phyloP scores from a whole-genome alignment of 495 filamentous ascomycete species.

The Podospora pseudocomata region DNA sequence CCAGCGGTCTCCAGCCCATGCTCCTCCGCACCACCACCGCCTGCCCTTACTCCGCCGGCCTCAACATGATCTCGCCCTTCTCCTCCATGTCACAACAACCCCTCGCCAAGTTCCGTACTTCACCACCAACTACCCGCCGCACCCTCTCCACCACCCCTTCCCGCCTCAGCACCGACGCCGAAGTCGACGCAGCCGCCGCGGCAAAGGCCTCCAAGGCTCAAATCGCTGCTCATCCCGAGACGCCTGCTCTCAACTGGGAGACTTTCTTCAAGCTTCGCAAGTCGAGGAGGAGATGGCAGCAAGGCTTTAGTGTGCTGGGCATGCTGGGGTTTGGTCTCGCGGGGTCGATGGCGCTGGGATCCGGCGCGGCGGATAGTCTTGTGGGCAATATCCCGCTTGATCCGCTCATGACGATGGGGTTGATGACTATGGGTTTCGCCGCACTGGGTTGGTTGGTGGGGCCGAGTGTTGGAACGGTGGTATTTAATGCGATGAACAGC shows the following conservation, averaged over 20 bases:
- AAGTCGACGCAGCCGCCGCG: constrained; percentile 26
- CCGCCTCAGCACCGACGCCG: constrained; percentile 21
- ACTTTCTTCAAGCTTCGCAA: constrained; percentile 87
- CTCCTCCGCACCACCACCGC: constrained; percentile 29
- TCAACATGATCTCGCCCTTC: constrained; percentile 14
- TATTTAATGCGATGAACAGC: constrained; percentile 70
- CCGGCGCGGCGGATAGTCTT: constrained; percentile 63
- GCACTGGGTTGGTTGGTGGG: constrained; percentile 82
- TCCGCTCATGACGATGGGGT: constrained; percentile 76
- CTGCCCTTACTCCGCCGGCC: constrained; percentile 28
- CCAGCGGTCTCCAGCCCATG: constrained; percentile 25
- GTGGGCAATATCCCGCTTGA: constrained; percentile 71
- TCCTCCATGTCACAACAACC: constrained; percentile 17
- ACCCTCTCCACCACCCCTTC: constrained; percentile 16
- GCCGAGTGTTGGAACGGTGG: constrained; percentile 68
- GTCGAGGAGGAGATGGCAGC: constrained; percentile 75
- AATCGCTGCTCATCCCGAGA: constrained; percentile 25
- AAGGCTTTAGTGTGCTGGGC: constrained; percentile 66
- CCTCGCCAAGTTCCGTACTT: constrained; percentile 11
- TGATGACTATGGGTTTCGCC: constrained; percentile 67
- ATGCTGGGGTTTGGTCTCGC: constrained; percentile 53
- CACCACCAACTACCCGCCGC: constrained; percentile 10
- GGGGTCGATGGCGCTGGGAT: constrained; percentile 61
- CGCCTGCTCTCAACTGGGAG: constrained; percentile 72
- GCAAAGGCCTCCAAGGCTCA: constrained; percentile 23